phyloP scores from a whole-genome alignment of 441 rosid genomes.

The Flueggea neowawraea region DNA sequence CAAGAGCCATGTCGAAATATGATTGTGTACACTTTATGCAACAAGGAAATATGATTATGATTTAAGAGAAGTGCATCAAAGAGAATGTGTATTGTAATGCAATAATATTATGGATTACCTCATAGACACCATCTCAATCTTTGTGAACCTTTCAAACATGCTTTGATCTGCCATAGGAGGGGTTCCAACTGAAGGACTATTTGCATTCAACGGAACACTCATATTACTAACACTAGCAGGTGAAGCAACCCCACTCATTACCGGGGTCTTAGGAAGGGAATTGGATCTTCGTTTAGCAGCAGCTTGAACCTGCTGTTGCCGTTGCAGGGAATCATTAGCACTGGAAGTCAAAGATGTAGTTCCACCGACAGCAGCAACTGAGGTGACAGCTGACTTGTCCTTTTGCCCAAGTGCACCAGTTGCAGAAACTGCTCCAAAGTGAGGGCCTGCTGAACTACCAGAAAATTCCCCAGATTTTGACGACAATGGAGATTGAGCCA shows the following conservation, averaged over 20 bases:
- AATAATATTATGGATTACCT: conserved; percentile 43
- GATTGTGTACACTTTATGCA: neutral
- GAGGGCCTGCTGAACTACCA: conserved; percentile 79
- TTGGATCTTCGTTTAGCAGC: conserved; percentile 68
- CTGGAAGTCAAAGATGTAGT: conserved; percentile 73
- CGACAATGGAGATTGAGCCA: conserved; percentile 91
- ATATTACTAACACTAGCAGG: conserved; percentile 90
- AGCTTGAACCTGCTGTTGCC: conserved; percentile 68
- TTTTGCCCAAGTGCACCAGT: conserved; percentile 72
- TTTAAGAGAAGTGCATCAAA: neutral
- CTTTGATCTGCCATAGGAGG: conserved; percentile 63
- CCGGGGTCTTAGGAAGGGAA: conserved; percentile 73
- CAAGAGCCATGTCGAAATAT: neutral
- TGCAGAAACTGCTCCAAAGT: too few relatives aligned
- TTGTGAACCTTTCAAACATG: conserved; percentile 75
- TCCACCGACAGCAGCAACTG: conserved; percentile 65
- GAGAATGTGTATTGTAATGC: neutral
- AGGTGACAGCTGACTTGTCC: conserved; percentile 67
- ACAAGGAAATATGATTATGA: neutral
- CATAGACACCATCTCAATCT: conserved; percentile 65
- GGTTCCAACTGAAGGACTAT: conserved; percentile 85
- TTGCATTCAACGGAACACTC: conserved; percentile 59
- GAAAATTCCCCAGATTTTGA: conserved; percentile 99
- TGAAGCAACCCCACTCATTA: conserved; percentile 81
- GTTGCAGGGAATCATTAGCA: conserved; percentile 75